Base-by-base conservation (phyloP, 2,329 filamentous ascomycete species). In the Penicillium griseofulvum region DNA sequence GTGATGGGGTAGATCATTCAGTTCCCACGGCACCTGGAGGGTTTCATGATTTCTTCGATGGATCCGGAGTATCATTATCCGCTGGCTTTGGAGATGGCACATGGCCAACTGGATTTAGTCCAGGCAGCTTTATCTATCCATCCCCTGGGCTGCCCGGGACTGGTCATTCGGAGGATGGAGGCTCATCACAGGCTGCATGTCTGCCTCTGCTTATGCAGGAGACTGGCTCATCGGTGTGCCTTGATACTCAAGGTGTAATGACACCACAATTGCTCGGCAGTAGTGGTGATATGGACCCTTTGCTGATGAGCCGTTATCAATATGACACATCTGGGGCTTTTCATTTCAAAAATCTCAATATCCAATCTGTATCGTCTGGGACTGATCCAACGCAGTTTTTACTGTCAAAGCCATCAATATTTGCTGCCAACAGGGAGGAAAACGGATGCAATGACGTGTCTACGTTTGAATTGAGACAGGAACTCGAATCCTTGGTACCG, bases 261-360 rank as follows among this genome's bases (percentile, higher is more conserved):
- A 33, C 48, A 26, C 26, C 48, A 16, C 33, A 42, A 36, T 29
- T 50, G 17, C 48, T 50, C 12, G 48, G 48, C 17, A 43, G 37
- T 28, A 46, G 19, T 38, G 49, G 49, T 3, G 49, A 52, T 17
- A 52, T 52, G 49, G 31, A 47, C 24, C 49, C 49, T 36, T 46
- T 47, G n/a, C n/a, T 52, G 24, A 37, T 52, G 2, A 29, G 28
- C 24, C 49, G 42, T 14, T 46, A 52, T 28, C 49, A 38, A n/a
- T 47, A 45, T 8, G 38, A 46, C n/a, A 16, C 14, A 19, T 50
- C 48, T 12, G 48, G 36, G 14, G 39, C 39, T n/a, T 46, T 38
- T 31, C 33, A 22, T 38, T 52, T 52, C 24, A 52, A 46, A 47
- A 52, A 52, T 22, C 31, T 46, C 10, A 46, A 37, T 16, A 52